Evolutionary conservation across 257 asterid genomes (phyloP), one percentile per base, ranked within the genome.

Genomic region (Solanum appendiculatum): DNA sequence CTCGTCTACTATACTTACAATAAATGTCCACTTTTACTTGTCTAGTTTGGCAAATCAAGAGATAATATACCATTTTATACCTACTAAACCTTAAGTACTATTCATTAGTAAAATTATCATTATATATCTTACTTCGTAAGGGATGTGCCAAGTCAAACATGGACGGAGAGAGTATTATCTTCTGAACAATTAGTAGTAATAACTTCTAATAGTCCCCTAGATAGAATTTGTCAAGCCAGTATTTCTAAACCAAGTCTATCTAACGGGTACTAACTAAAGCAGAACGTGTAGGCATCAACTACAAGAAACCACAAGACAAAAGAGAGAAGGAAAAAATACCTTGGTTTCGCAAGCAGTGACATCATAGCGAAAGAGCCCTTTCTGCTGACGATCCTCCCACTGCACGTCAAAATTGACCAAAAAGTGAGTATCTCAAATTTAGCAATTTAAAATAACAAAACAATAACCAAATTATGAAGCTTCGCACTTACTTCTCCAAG

Each of bases 331-430:
- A 20, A 27, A 72, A 78, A 21, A 94, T 3, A 60, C 99, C 98
- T 97, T 97, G 87, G 99, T 97, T 88, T 97, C 95, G 60, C 99
- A 94, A 82, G 98, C 97, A 90, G 99, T 97, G 91, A 97, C 99
- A 88, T 97, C 99, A 91, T 97, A 97, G 88, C 98, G 98, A 87
- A 97, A 97, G 88, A 97, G 97, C 2, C 99, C 99, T 89, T 96
- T 94, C 90, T 94, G 96, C 96, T 91, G 89, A 23, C 99, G 96
- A 80, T 95, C 98, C 93, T 97, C 98, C 99, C 99, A 97, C 99
- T 97, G 36, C 31, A 46, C 75, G 88, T 87, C 90, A 92, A 84
- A 77, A 86, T 70, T 70, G 88, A 85, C 29, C 58, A 80, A 37
- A 60, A 46, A 20, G 10, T 85, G 5, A 44, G 34, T 23, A 80